Percentiles rank a stretch among this genome's conserved stretches.
These are phyloP conservation scores for Penicillium coprophilum DNA, from an alignment of 495 filamentous ascomycete species.

Conservation along the genomic window DNA sequence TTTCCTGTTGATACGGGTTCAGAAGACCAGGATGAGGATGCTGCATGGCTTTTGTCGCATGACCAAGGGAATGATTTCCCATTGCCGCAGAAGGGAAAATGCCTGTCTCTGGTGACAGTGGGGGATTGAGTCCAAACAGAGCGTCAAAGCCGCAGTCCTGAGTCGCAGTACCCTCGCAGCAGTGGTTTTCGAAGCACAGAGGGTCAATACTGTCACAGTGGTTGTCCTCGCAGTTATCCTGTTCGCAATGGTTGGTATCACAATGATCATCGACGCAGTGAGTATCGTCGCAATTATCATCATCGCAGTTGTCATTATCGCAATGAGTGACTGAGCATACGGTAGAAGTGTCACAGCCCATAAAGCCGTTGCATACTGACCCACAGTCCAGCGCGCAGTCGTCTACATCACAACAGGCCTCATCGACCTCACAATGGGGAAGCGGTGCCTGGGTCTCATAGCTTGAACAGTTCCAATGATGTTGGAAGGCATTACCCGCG, in stretches of 20 bases:
- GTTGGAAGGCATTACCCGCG: slow-evolving; percentile 18
- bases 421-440: slow-evolving; percentile 33
- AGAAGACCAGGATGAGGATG: slow-evolving; percentile 20
- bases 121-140: slow-evolving; percentile 36
- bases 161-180: slow-evolving; percentile 28
- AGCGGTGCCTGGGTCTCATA: slow-evolving; percentile 32
- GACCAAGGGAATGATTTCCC: slow-evolving; percentile 15
- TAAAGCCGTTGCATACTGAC: slow-evolving; percentile 46
- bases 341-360: slow-evolving; percentile 43
- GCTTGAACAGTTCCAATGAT: slow-evolving; percentile 37
- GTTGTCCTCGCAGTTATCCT: slow-evolving; percentile 21
- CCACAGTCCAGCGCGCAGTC: slow-evolving; percentile 44
- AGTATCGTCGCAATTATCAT: slow-evolving; percentile 27
- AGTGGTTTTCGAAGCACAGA: slow-evolving; percentile 46
- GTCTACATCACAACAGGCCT: slow-evolving; percentile 46
- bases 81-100: slow-evolving; percentile 29
- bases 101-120: slow-evolving; percentile 33
- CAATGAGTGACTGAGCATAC: slow-evolving; percentile 43
- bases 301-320: slow-evolving; percentile 34
- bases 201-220: slow-evolving; percentile 35
- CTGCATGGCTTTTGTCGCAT: slow-evolving; percentile 25
- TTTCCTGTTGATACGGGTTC: slow-evolving; percentile 25
- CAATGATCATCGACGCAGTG: slow-evolving; percentile 34
- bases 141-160: slow-evolving; percentile 37
- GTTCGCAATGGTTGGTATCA: slow-evolving; percentile 28